Conservation (phyloP, 179 eudicot species). For the Spergularia azorica region DNA sequence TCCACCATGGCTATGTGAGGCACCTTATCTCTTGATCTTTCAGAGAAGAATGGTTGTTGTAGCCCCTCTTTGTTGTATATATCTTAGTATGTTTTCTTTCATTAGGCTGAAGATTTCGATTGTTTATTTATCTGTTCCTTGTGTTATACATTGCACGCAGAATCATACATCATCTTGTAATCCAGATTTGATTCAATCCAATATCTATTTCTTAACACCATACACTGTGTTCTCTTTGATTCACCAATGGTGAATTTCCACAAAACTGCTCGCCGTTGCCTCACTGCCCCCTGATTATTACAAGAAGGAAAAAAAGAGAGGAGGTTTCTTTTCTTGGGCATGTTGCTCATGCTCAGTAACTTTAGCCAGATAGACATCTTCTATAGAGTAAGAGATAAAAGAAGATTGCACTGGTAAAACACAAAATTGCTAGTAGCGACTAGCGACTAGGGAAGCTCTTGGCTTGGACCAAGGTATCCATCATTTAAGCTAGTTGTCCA, state of each 20-base stretch:
- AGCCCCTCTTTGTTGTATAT: slow-evolving; percentile 22
- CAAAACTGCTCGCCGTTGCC: not conserved
- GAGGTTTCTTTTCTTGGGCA: not conserved
- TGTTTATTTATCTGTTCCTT: not conserved
- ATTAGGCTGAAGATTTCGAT: not conserved
- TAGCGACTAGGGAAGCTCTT: slow-evolving; percentile 15
- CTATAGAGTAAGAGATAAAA: not conserved
- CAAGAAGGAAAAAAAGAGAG: not conserved
- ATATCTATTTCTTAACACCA: not conserved
- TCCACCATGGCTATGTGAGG: slow-evolving; percentile 11
- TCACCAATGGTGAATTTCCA: too few relatives aligned
- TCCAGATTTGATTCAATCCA: not conserved
- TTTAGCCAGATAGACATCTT: not conserved
- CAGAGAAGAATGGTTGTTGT: slow-evolving; percentile 5
- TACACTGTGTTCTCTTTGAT: not conserved
- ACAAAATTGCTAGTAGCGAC: slow-evolving; percentile 15
- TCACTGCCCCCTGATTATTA: not conserved
- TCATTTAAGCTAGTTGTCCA: slow-evolving; percentile 8
- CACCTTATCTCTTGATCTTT: slow-evolving; percentile 17
- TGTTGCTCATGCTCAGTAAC: not conserved
- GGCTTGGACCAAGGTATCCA: slow-evolving; percentile 13
- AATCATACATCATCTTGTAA: not conserved
- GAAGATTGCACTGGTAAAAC: not conserved
- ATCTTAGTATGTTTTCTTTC: not conserved
- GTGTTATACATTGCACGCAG: not conserved